Evolutionary conservation across 139 green algal species (phyloP), one percentile per base, ranked within the genome.

Genomic region (Picochlorum sp.): DNA sequence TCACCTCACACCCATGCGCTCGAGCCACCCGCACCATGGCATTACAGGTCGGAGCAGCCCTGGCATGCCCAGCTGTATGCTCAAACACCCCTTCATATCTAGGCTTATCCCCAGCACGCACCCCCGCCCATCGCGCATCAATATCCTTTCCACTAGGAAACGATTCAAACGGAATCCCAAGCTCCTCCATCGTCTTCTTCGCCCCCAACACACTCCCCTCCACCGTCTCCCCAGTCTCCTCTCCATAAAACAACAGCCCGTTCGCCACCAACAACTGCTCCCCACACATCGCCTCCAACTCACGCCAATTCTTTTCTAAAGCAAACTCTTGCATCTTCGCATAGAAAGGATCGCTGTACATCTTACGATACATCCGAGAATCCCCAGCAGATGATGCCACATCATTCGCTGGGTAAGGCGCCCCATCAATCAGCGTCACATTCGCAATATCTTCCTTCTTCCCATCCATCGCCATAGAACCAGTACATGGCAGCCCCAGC

Each of bases 21-120:
- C n/a, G 18, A 21, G 47, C 47, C 47, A 54, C 47, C 18, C 47
- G 47, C 16, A 54, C 47, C 47, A 54, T 54, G 2, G 47, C 47
- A 54, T 54, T 54, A 1, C 47, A 54, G 10, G 47, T 54, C 47
- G 47, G 18, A 54, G 47, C 16, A 26, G 47, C 47, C 16, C 47
- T 20, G 18, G 47, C 47, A 54, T 54, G 47, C 47, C 47, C 47
- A 54, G 47, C 47, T 9, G 47, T 54, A 54, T 54, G 47, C n/a
- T 54, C 47, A 54, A 54, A 54, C 47, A 54, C 47, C 47, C 47
- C 47, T 54, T 54, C 47, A 54, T 54, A 54, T 21, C 16, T 18
- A 21, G 47, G 47, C 47, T 54, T 54, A 54, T 54, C 47, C 47
- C 47, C 47, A 54, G 47, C 47, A 26, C 47, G 47, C 47, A 54